Percentiles rank a stretch among this genome's conserved stretches.
These are phyloP conservation scores for Colletotrichum abscissum DNA, from an alignment of 2,329 filamentous ascomycete genomes.

Conservation along the genomic window DNA sequence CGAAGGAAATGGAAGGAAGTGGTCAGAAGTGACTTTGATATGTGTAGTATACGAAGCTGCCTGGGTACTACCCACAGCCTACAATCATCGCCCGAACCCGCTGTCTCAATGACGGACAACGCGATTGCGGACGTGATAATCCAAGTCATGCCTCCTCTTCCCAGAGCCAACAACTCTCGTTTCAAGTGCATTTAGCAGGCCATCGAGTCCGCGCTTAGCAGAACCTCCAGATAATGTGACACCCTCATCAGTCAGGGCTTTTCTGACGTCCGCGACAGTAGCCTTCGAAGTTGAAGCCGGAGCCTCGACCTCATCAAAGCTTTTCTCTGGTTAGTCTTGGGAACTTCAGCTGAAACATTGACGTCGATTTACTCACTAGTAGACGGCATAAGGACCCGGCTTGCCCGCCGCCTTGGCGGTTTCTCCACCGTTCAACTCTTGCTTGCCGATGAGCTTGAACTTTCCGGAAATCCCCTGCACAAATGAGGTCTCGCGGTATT, in stretches of 20 bases:
- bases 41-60: too few relatives aligned
- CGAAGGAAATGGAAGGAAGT: too few relatives aligned
- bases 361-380: not conserved
- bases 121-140: not conserved
- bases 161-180: not conserved
- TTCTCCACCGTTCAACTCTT: not conserved
- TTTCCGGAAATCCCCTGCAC: not conserved
- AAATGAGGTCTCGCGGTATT: not conserved
- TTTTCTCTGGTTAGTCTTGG: not conserved
- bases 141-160: not conserved
- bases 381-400: not conserved
- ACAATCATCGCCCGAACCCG: too few relatives aligned
- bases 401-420: not conserved
- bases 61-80: not conserved
- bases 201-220: not conserved
- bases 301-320: not conserved
- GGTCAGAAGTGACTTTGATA: too few relatives aligned
- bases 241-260: not conserved
- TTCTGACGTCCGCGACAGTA: not conserved
- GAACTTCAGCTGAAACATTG: not conserved
- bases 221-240: not conserved
- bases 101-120: not conserved
- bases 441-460: not conserved
- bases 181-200: not conserved
- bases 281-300: not conserved